Conservation (phyloP, 305 asterid genomes). For the Fraxinus paxiana region DNA sequence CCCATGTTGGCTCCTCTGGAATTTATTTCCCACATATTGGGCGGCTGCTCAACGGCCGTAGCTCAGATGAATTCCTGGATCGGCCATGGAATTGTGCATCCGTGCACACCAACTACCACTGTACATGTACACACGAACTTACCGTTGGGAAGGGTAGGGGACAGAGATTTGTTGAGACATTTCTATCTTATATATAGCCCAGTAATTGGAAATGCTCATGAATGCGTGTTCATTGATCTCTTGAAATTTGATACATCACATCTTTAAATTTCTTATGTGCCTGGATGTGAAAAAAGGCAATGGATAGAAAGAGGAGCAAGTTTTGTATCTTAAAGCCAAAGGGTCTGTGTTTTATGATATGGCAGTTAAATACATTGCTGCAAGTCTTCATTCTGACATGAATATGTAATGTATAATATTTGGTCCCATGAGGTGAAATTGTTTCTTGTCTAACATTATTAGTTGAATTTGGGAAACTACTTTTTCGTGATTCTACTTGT, state of each 20-base stretch:
- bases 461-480: neutral
- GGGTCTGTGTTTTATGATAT: neutral
- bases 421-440: neutral
- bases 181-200: too few species aligned
- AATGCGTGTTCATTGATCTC: neutral
- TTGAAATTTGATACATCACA: neutral
- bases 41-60: neutral
- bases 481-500: neutral
- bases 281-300: neutral
- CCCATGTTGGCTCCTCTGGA: neutral
- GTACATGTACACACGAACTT: too few species aligned
- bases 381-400: neutral
- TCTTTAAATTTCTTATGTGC: neutral
- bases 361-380: neutral
- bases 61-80: neutral
- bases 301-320: neutral
- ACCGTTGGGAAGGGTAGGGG: too few species aligned
- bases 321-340: neutral
- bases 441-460: neutral
- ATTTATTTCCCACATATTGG: neutral
- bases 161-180: too few species aligned
- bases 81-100: too few species aligned
- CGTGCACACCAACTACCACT: too few species aligned
- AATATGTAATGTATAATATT: neutral
- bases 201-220: neutral